phyloP scores from a whole-genome alignment of 1,139 yeast species.

The Candida freyschussii region DNA sequence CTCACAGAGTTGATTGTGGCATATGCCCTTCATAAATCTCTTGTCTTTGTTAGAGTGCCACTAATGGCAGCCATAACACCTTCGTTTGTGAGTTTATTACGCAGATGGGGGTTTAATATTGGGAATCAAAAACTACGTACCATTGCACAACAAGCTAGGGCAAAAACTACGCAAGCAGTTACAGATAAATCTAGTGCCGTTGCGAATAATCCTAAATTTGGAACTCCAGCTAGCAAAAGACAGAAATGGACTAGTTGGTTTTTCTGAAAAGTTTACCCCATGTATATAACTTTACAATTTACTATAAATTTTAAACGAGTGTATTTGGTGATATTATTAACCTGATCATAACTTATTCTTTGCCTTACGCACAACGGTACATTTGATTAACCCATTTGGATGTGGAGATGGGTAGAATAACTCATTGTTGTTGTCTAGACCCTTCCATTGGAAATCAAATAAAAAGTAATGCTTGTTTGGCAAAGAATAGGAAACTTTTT shows the following conservation, averaged over 20 bases:
- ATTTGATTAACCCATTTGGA: constrained; percentile 87
- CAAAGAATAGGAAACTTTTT: constrained; percentile 62
- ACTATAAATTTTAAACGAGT: background rate
- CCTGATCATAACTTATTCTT: constrained; percentile 47
- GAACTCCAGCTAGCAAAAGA: constrained; percentile 44
- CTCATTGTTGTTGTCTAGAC: constrained; percentile 71
- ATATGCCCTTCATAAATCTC: constrained; percentile 86
- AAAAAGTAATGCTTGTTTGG: constrained; percentile 91
- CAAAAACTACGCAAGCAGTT: constrained; percentile 19
- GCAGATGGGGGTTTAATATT: constrained; percentile 77
- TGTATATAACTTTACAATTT: no score
- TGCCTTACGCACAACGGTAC: constrained; percentile 68
- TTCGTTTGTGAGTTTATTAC: constrained; percentile 56
- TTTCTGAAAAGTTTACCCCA: constrained; percentile 30
- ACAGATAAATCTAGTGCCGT: constrained; percentile 24
- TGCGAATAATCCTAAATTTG: constrained; percentile 39
- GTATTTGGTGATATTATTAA: no score
- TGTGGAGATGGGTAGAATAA: constrained; percentile 86
- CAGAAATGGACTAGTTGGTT: constrained; percentile 64
- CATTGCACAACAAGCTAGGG: constrained; percentile 21
- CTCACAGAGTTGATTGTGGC: constrained; percentile 83
- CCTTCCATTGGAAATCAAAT: constrained; percentile 79
- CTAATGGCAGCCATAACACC: constrained; percentile 93
- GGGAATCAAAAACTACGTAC: constrained; percentile 37
- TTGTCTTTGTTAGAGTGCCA: constrained; percentile 76